phyloP scores from a whole-genome alignment of 1,284 basidiomycete genomes.

The Malassezia furfur region DNA sequence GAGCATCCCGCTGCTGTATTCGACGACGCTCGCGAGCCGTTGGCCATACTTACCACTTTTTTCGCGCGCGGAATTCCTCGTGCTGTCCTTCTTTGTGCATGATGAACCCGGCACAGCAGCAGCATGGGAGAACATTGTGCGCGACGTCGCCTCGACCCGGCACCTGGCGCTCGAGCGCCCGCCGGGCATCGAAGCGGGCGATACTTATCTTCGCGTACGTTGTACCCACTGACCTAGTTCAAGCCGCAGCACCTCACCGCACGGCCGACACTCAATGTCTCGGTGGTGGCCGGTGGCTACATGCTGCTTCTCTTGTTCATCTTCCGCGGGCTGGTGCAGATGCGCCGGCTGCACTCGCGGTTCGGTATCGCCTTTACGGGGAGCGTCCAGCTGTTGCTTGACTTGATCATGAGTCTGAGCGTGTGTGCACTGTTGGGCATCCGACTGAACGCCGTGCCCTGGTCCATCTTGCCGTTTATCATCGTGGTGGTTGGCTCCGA shows the following conservation, averaged over 20 bases:
- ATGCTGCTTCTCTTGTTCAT: conserved; percentile 68
- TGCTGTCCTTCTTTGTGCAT: conserved; percentile 39
- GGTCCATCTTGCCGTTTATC: conserved; percentile 79
- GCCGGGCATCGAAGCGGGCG: background rate
- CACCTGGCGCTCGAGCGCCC: background rate
- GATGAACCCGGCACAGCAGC: background rate
- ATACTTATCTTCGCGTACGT: conserved; percentile 1
- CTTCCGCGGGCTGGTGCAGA: conserved; percentile 59
- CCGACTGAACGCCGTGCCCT: conserved; percentile 75
- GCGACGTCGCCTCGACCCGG: background rate
- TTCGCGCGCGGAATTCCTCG: conserved; percentile 41
- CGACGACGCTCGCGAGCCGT: conserved; percentile 37
- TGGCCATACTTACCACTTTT: conserved; percentile 42
- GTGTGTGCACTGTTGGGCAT: conserved; percentile 77
- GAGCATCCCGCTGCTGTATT: conserved; percentile 31
- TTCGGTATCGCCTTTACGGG: conserved; percentile 88
- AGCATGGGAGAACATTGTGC: background rate
- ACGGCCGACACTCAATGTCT: conserved; percentile 27
- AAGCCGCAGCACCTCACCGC: conserved; percentile 22
- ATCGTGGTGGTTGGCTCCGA: conserved; percentile 92
- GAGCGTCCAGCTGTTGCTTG: conserved; percentile 76
- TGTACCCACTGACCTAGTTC: conserved; percentile 16
- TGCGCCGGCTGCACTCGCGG: conserved; percentile 65
- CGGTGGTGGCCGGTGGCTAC: conserved; percentile 70
- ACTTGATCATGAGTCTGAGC: conserved; percentile 83